A percentile compares a stretch with the other conserved stretches of the same genome.
Evolutionary conservation across 2,329 filamentous ascomycete genomes (phyloP).

Genomic region (Pseudogymnoascus sp.): DNA sequence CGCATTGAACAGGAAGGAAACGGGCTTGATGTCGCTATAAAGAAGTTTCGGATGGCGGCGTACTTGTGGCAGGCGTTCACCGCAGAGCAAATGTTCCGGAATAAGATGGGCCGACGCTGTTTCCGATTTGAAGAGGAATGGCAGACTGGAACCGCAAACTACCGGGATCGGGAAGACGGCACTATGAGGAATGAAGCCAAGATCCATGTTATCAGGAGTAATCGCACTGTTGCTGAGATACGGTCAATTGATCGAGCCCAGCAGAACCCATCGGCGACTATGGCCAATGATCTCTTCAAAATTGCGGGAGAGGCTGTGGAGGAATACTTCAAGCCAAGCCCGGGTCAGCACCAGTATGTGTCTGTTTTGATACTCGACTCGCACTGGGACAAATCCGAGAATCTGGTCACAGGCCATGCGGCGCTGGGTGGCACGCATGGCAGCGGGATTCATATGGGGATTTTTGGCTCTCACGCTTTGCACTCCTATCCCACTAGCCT

Average conservation of each 20-base stretch:
- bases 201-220: constrained; percentile 73
- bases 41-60: constrained; percentile 89
- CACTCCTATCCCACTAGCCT: constrained; percentile 85
- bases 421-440: constrained; percentile 67
- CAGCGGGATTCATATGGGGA: constrained; percentile 70
- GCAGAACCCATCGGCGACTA: constrained; percentile 61
- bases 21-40: constrained; percentile 66
- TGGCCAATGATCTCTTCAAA: constrained; percentile 64
- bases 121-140: constrained; percentile 95
- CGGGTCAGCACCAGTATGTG: constrained; percentile 80
- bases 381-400: constrained; percentile 69
- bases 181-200: constrained; percentile 85
- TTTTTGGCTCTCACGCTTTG: constrained; percentile 87
- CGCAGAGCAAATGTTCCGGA: constrained; percentile 88
- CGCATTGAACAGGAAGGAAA: constrained; percentile 74
- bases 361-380: constrained; percentile 80
- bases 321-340: constrained; percentile 63
- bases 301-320: constrained; percentile 73
- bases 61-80: constrained; percentile 98
- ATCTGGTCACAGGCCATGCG: constrained; percentile 70
- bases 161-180: constrained; percentile 60
- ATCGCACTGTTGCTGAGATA: constrained; percentile 79
- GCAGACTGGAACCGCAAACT: constrained; percentile 73
- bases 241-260: constrained; percentile 70
- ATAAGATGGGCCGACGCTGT: constrained; percentile 74